Evolutionary conservation across 768 basidiomycete genomes (phyloP), one percentile per base, ranked within the genome.

Genomic region (Botryobasidium botryosum): DNA sequence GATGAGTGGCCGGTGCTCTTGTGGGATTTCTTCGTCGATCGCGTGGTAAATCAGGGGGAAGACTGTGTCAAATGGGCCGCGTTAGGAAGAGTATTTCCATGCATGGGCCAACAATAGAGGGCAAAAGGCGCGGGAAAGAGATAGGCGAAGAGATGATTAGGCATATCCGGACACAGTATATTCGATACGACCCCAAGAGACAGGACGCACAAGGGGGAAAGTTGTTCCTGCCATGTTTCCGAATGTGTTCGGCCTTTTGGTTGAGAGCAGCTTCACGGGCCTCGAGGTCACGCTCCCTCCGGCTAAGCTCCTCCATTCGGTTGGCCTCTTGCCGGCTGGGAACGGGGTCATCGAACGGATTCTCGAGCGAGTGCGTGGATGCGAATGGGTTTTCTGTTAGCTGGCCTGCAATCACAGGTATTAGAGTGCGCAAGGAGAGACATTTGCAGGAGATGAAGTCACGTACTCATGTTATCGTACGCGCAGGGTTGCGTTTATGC

Each of bases 11-110:
- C 75, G 75, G 46, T 80, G 82, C 0, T 71, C 70, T 50, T 84
- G 76, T 12, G 87, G 88, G 45, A 96, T 90, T 62, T 90, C 88
- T 48, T 83, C 83, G 55, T 68, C 58, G 56, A 96, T 92, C 46
- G 86, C 81, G 62, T 99, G 94, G 66, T 77, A 94, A 58, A 99
- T 79, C 54, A 99, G 66, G 39, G 92, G 92, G 58, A 77, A 90
- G 68, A 88, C 88, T 92, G 61, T 5, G 8, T 15, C 12, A 13
- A 17, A 18, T 43, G 41, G 17, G 25, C 17, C 17, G 37, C 6
- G 6, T 31, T 28, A 29, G 29, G 21, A 21, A 17, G 10, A 33
- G 31, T 33, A 33, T 8, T 8, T 8, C 17, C 31, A 33, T 33
- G 31, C 24, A 42, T 26, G 40, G 13, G 37, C 20, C 21, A 39